Conservation (phyloP, 2,329 filamentous ascomycete genomes). For the Dactylellina haptotyla region DNA sequence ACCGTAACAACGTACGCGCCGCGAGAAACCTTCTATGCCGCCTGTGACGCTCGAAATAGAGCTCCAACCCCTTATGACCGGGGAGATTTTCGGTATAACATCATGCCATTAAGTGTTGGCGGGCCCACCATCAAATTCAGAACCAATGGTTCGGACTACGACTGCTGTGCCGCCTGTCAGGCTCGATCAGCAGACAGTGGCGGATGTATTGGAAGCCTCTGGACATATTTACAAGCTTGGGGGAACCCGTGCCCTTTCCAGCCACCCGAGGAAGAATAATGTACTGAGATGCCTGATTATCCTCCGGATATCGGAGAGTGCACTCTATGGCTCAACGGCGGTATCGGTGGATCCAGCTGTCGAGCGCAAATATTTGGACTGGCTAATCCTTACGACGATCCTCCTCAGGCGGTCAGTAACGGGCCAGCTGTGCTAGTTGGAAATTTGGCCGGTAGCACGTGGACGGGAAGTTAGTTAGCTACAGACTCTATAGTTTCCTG, state of each 20-base stretch:
- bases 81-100: neutral
- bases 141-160: slow-evolving; percentile 21
- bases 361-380: neutral
- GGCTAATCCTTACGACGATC: neutral
- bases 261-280: neutral
- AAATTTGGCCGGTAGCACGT: no score
- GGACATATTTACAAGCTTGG: slow-evolving; percentile 5
- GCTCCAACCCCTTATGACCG: neutral
- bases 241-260: slow-evolving; percentile 4
- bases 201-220: slow-evolving; percentile 22
- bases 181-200: neutral
- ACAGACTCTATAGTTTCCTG: no score
- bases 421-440: slow-evolving; percentile 12
- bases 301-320: slow-evolving; percentile 4
- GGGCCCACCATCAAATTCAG: neutral
- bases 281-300: neutral
- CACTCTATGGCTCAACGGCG: slow-evolving; percentile 1
- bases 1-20: slow-evolving; percentile 8
- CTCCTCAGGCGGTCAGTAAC: slow-evolving; percentile 13
- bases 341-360: neutral
- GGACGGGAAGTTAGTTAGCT: neutral
- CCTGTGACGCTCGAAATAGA: slow-evolving; percentile 18
- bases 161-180: slow-evolving; percentile 21
- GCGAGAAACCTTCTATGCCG: slow-evolving; percentile 6
- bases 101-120: neutral